Evolutionary conservation across 1,284 basidiomycete genomes (phyloP).

Genomic region (Quambalaria eucalypti): DNA sequence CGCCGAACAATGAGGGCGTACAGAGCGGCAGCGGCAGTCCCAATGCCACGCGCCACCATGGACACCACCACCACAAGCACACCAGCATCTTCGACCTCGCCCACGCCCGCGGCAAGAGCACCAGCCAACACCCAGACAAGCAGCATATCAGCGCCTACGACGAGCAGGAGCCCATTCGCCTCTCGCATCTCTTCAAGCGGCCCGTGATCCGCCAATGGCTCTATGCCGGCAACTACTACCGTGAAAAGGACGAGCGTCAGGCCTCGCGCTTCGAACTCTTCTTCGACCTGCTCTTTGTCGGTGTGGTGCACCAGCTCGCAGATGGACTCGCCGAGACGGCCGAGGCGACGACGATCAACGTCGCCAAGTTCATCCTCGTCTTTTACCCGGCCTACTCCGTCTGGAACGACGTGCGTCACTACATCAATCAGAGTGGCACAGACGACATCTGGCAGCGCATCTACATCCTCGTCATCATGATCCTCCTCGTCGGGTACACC

Average conservation of each 20-base stretch:
- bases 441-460: slow-evolving; percentile 42
- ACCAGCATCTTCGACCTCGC: not conserved
- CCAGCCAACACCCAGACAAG: no score
- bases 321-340: slow-evolving; percentile 25
- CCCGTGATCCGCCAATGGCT: slow-evolving; percentile 46
- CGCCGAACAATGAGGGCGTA: no score
- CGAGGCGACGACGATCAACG: slow-evolving; percentile 24
- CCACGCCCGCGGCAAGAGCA: not conserved
- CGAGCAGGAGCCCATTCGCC: slow-evolving; percentile 28
- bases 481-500: slow-evolving; percentile 40
- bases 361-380: slow-evolving; percentile 40
- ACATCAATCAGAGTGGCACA: slow-evolving; percentile 40
- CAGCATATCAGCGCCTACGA: no score
- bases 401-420: slow-evolving; percentile 38
- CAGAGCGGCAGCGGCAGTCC: no score
- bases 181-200: slow-evolving; percentile 37
- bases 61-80: not conserved
- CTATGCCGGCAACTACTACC: slow-evolving; percentile 34
- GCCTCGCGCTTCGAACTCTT: slow-evolving; percentile 45
- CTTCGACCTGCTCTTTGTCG: slow-evolving; percentile 43
- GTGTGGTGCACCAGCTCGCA: slow-evolving; percentile 32
- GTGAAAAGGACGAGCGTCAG: slow-evolving; percentile 38
- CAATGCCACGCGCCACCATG: no score
- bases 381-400: slow-evolving; percentile 41
- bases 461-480: slow-evolving; percentile 39